phyloP scores from a whole-genome alignment of 306 rosid genomes.

The Quercus dentata region DNA sequence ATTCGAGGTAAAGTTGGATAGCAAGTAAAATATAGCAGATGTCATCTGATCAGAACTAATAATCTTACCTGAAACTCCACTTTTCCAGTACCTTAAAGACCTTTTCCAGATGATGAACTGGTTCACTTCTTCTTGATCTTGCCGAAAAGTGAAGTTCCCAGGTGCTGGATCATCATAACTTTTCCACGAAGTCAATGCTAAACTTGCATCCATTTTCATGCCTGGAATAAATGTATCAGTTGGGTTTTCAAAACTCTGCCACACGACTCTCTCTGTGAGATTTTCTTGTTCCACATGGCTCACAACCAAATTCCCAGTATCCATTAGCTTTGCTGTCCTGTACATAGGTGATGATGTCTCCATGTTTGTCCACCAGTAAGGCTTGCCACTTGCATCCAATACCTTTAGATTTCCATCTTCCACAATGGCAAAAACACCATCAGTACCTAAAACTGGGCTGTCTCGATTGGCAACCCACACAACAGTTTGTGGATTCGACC shows the following conservation, averaged over 20 bases:
- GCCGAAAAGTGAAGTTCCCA: conserved; percentile 73
- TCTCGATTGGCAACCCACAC: conserved; percentile 83
- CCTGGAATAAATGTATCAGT: conserved; percentile 85
- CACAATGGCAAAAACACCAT: conserved; percentile 47
- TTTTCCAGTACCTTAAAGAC: conserved; percentile 73
- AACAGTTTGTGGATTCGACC: conserved; percentile 46
- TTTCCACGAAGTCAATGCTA: conserved; percentile 65
- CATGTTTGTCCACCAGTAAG: conserved; percentile 53
- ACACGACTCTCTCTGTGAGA: conserved; percentile 26
- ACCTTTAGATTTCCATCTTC: conserved; percentile 68
- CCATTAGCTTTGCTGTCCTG: conserved; percentile 46
- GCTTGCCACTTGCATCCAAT: conserved; percentile 33
- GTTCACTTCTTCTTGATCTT: conserved; percentile 47
- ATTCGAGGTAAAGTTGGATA: conserved; percentile 52
- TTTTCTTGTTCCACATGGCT: conserved; percentile 33
- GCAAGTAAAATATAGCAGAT: conserved; percentile 50
- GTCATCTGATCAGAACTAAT: conserved; percentile 59
- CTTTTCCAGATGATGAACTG: conserved; percentile 64
- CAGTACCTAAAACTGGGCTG: conserved; percentile 43
- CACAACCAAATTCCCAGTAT: conserved; percentile 60
- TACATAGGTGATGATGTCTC: conserved; percentile 25
- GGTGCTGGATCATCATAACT: conserved; percentile 53
- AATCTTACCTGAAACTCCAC: conserved; percentile 50
- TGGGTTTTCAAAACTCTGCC: conserved; percentile 76
- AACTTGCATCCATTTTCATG: conserved; percentile 54